Base-by-base conservation (phyloP, 2,329 filamentous ascomycete species). In the Pseudocercospora eumusae region DNA sequence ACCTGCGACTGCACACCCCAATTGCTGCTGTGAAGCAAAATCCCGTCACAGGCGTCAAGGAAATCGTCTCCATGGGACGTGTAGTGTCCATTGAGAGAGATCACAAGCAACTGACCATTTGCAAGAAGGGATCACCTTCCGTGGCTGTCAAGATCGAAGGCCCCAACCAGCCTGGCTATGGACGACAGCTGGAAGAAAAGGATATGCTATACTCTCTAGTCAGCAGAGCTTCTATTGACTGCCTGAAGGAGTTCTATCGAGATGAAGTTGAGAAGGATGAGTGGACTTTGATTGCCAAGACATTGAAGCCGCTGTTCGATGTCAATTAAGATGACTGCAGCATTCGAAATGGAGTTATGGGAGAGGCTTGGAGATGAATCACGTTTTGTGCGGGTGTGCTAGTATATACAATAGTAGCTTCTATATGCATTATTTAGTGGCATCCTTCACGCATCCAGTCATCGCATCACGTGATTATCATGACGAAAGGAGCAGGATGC, bases 81-180 rank as follows among this genome's bases (percentile, higher is more conserved):
- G 95, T 99, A n/a, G 91, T 91, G 60, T 93, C 90, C 1, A 99
- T 99, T 74, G 93, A 99, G 78, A 89, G 96, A 75, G 96, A 99
- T 70, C 95, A 99, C 85, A 99, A 99, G 82, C 87, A 95, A 67
- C 88, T 99, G 68, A 85, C 84, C 9, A 84, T 96, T 61, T 96
- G 92, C 82, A 99, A 99, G 79, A 93, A 92, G 80, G 93, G 93
- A 57, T 91, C 96, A 74, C 95, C 96, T n/a, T 96, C 92, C 1
- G 96, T 99, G 9, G 95, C 95, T 20, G 84, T 99, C 81, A 99
- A 99, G 84, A 96, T 99, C 72, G 96, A 99, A 80, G 93, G 92
- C 58, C 80, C 88, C 62, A 91, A 93, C 75, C 95, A 99, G 81
- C 96, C 95, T 15, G 86, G 89, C 62, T 99, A 99, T 75, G 95